These are phyloP conservation scores for Coccomyxa sp. DNA, from an alignment of 139 green algal species.

Conservation along the genomic window DNA sequence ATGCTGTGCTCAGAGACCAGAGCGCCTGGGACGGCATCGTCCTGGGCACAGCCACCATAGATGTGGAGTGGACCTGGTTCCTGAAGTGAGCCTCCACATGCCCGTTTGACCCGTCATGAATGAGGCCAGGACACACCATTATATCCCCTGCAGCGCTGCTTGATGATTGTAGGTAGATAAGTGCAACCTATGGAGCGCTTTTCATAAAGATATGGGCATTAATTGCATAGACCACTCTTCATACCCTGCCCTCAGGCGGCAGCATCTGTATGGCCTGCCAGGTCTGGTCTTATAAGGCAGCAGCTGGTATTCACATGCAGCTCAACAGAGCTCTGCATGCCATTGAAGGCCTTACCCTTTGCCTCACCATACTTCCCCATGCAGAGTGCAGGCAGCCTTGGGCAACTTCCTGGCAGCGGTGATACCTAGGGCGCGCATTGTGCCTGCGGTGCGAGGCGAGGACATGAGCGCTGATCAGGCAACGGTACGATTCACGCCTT, in stretches of 20 bases:
- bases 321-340: background rate
- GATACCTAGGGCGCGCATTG: conserved; percentile 48
- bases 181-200: background rate
- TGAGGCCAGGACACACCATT: no score
- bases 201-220: no score
- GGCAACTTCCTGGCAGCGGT: conserved; percentile 46
- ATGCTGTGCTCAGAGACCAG: conserved; percentile 36
- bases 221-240: no score
- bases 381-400: conserved; percentile 56
- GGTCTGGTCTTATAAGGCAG: background rate
- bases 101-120: no score
- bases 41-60: conserved; percentile 56
- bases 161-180: background rate
- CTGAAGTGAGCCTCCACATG: no score
- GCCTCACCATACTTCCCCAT: background rate
- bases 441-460: conserved; percentile 56
- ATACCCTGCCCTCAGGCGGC: no score
- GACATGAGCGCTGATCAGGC: conserved; percentile 51
- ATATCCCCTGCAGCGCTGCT: background rate
- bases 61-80: conserved; percentile 63
- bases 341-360: background rate
- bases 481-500: conserved; percentile 12
- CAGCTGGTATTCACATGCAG: background rate
- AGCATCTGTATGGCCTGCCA: no score
- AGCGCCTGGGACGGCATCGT: conserved; percentile 48